phyloP scores from a whole-genome alignment of 805 yeast genomes.

The Wilhelminamyces savonicus region DNA sequence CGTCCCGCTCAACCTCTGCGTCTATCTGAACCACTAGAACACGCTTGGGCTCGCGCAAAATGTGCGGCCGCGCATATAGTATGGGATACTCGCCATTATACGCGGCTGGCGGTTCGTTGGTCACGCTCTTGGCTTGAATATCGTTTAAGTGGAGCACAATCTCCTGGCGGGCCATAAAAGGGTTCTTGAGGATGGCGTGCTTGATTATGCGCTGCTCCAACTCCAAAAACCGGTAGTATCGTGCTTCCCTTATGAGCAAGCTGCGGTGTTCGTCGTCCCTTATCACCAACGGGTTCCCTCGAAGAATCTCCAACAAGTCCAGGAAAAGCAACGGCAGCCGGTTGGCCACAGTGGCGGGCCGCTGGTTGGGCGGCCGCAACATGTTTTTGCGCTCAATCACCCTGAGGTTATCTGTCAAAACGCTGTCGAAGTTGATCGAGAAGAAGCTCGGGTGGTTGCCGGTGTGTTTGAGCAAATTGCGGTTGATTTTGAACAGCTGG shows the following conservation, averaged over 20 bases:
- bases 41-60: constrained; percentile 25
- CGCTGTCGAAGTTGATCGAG: constrained; percentile 50
- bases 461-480: constrained; percentile 42
- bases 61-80: constrained; percentile 27
- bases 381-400: constrained; percentile 36
- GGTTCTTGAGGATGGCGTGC: constrained; percentile 45
- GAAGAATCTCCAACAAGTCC: constrained; percentile 48
- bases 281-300: constrained; percentile 48
- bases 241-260: constrained; percentile 60
- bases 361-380: constrained; percentile 74
- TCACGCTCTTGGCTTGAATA: constrained; percentile 32
- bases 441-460: constrained; percentile 81
- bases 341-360: constrained; percentile 46
- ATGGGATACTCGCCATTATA: constrained; percentile 15
- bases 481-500: constrained; percentile 52
- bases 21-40: constrained; percentile 27
- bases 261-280: constrained; percentile 49
- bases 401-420: constrained; percentile 41
- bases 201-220: constrained; percentile 67
- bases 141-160: constrained; percentile 48
- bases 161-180: constrained; percentile 47
- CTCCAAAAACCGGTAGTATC: constrained; percentile 68
- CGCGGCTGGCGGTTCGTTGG: constrained; percentile 12
- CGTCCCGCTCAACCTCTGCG: constrained; percentile 5
- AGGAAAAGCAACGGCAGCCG: constrained; percentile 51